A percentile compares a stretch with the other conserved stretches of the same genome.
Conservation (phyloP, 305 asterid species). For the Fraxinus velutina region DNA sequence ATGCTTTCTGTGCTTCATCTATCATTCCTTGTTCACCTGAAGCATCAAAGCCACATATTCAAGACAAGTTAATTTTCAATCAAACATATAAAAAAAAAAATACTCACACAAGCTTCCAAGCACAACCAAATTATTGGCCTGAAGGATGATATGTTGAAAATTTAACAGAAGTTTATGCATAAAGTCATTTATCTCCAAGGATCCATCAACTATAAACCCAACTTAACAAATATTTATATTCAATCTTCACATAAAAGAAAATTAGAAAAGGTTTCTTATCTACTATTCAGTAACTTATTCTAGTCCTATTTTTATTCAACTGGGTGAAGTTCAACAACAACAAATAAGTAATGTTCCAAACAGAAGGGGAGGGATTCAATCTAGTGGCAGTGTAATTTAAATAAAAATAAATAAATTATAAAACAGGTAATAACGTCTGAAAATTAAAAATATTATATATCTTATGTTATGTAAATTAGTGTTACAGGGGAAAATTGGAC, state of each 20-base stretch:
- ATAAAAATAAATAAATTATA: neutral
- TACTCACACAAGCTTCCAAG: neutral
- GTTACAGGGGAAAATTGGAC: neutral
- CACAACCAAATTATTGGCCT: neutral
- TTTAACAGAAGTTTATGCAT: neutral
- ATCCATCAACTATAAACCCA: neutral
- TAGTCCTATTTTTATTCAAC: neutral
- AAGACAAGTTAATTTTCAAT: neutral
- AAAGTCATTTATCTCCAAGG: neutral
- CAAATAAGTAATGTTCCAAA: neutral
- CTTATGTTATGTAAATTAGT: neutral
- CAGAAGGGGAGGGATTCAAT: neutral
- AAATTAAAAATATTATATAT: neutral
- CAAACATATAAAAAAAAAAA: neutral
- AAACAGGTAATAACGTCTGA: neutral
- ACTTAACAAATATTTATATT: neutral
- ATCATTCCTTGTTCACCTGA: constrained; percentile 87
- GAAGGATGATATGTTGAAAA: neutral
- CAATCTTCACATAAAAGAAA: neutral
- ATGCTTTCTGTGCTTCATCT: constrained; percentile 81
- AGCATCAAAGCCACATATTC: constrained; percentile 19
- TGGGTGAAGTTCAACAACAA: neutral
- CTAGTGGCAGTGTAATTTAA: neutral
- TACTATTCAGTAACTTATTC: neutral
- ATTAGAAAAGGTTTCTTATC: neutral